A percentile compares a stretch with the other conserved stretches of the same genome.
phyloP scores from a whole-genome alignment of 2,329 filamentous ascomycete genomes.

The Epichloe coenophiala region DNA sequence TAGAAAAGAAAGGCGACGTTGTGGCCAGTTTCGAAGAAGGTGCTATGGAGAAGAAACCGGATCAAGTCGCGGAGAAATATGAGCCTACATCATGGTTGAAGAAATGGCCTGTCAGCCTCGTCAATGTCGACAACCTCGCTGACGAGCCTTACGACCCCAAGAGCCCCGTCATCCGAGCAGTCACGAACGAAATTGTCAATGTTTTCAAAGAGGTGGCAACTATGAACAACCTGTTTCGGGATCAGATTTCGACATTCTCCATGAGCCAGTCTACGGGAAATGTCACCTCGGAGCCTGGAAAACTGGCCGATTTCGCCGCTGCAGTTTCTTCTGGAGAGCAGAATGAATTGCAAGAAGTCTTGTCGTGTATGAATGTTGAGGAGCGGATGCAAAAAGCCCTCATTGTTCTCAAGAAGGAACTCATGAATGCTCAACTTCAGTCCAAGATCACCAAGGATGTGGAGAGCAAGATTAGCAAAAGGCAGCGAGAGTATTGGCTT shows the following conservation, averaged over 20 bases:
- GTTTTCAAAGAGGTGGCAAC: constrained; percentile 95
- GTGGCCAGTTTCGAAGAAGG: constrained; percentile 94
- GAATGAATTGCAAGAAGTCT: constrained; percentile 79
- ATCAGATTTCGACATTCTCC: constrained; percentile 94
- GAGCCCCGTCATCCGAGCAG: constrained; percentile 74
- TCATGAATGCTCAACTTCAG: constrained; percentile 95
- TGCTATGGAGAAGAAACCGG: constrained; percentile 46
- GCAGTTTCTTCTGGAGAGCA: constrained; percentile 92
- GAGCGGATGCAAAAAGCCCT: constrained; percentile 84
- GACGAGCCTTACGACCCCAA: constrained; percentile 88
- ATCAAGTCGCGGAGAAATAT: constrained; percentile 42
- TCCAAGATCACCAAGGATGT: constrained; percentile 98
- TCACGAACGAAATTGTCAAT: constrained; percentile 96
- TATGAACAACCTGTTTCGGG: constrained; percentile 87
- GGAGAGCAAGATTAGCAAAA: constrained; percentile 92
- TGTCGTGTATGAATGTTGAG: constrained; percentile 81
- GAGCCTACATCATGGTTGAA: constrained; percentile 85
- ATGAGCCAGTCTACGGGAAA: constrained; percentile 93
- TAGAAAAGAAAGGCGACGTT: constrained; percentile 78
- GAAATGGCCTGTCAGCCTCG: constrained; percentile 83
- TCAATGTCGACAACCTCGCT: constrained; percentile 83
- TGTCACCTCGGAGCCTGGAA: constrained; percentile 85
- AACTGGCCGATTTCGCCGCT: constrained; percentile 91
- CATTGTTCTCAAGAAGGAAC: constrained; percentile 88
- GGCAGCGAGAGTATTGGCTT: constrained; percentile 93